phyloP scores from a whole-genome alignment of 345 rosid species.

The Lenwebbia sp. region DNA sequence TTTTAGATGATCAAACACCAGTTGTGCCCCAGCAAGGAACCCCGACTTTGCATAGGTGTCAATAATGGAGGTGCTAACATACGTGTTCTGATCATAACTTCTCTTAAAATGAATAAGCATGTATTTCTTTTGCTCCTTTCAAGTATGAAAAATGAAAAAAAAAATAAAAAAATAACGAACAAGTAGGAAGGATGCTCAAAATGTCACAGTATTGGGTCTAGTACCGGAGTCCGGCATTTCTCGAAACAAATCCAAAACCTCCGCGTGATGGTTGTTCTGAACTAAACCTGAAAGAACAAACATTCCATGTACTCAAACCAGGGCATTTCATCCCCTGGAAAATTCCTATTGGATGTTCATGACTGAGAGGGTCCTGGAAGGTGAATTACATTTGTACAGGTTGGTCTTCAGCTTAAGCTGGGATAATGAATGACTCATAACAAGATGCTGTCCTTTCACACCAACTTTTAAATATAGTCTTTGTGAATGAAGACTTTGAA shows the following conservation, averaged over 20 bases:
- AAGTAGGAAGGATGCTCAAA: conserved; percentile 52
- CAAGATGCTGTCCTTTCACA: background rate
- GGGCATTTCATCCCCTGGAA: conserved; percentile 38
- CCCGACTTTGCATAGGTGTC: conserved; percentile 72
- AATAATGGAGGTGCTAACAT: conserved; percentile 56
- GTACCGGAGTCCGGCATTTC: conserved; percentile 49
- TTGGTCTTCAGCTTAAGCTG: background rate
- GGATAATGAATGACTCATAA: background rate
- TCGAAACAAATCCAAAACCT: conserved; percentile 32
- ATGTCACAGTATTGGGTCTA: conserved; percentile 53
- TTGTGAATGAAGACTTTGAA: background rate
- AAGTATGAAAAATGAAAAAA: conserved; percentile 26
- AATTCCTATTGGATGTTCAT: conserved; percentile 17
- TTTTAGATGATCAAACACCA: conserved; percentile 42
- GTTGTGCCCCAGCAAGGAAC: conserved; percentile 43
- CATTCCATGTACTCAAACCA: conserved; percentile 62
- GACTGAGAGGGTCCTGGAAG: background rate
- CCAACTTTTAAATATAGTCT: background rate
- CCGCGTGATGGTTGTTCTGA: conserved; percentile 51
- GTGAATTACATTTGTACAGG: background rate
- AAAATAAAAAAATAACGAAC: conserved; percentile 3
- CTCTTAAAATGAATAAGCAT: conserved; percentile 53
- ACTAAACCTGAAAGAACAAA: conserved; percentile 63
- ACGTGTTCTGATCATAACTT: conserved; percentile 32
- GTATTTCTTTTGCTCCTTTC: conserved; percentile 68